Base-by-base conservation (phyloP, 108 stramenopile genomes). In the Cyclostephanos tholiformis region DNA sequence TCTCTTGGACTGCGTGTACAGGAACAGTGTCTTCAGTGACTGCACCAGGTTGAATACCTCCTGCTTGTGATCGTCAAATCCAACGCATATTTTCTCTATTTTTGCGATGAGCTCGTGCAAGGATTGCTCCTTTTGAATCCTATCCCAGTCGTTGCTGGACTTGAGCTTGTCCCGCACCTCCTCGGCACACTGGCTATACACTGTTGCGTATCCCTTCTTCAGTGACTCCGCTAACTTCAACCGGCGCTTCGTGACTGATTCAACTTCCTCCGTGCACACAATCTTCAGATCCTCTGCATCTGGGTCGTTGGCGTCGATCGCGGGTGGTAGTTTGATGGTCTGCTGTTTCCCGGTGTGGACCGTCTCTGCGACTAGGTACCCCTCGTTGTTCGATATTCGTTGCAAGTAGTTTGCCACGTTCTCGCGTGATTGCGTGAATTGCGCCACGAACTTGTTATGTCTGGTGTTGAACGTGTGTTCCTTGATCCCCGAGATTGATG, bases 1-100 rank as follows among this genome's bases (percentile, higher is more conserved):
- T 9, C 25, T 36, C 4, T 61, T 61, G 32, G 23, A 20, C 59
- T 61, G 59, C 59, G 32, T 22, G 16, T 22, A 12, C 16, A 61
- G 59, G 20, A 61, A 22, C 59, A 61, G 22, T 5, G 20, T 39
- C 61, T 62, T 62, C 29, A 62, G 61, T 2, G 36, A 7, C 9
- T 62, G 36, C 20, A 62, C 61, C 4, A 62, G 61, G 20, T 35
- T n/a, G n/a, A n/a, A n/a, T n/a, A n/a, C n/a, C n/a, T n/a, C n/a
- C n/a, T n/a, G n/a, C n/a, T n/a, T n/a, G n/a, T n/a, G n/a, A n/a
- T n/a, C n/a, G n/a, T n/a, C n/a, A n/a, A n/a, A n/a, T n/a, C n/a
- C n/a, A n/a, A 62, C 29, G 29, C 61, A 62, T 25, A 62, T 62
- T 1, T 12, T 7, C 10, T 62, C 30, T 7, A 62, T 62, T 29